Percentiles rank a stretch among this genome's conserved stretches.
These are phyloP conservation scores for Saraca asoca DNA, from an alignment of 331 rosid species.

Conservation along the genomic window DNA sequence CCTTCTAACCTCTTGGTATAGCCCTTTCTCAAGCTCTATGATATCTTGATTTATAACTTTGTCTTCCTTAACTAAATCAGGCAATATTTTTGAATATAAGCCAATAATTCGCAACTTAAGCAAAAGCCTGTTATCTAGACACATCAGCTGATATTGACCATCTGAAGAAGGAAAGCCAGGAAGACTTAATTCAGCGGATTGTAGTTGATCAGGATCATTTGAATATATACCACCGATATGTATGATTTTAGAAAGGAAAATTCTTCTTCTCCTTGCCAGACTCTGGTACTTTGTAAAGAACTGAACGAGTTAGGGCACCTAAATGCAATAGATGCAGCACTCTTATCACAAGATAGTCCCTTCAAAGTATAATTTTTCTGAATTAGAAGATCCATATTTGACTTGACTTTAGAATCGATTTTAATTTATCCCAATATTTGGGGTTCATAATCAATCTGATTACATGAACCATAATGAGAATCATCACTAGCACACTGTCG, in stretches of 20 bases:
- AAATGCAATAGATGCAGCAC: conserved; percentile 56
- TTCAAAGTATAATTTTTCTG: conserved; percentile 61
- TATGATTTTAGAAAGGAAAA: conserved; percentile 64
- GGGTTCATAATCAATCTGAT: conserved; percentile 72
- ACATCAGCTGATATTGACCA: conserved; percentile 75
- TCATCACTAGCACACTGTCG: conserved; percentile 80
- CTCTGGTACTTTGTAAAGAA: conserved; percentile 61
- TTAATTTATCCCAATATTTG: conserved; percentile 79
- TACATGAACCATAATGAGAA: conserved; percentile 92
- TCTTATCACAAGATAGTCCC: conserved; percentile 67
- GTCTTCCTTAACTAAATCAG: conserved; percentile 79
- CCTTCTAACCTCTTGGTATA: conserved; percentile 62
- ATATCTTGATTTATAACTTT: conserved; percentile 69
- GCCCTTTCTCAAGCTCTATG: conserved; percentile 63
- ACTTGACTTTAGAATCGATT: conserved; percentile 83
- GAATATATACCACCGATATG: conserved; percentile 64
- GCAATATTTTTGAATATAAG: conserved; percentile 80
- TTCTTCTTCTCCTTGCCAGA: conserved; percentile 73
- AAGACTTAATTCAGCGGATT: conserved; percentile 44
- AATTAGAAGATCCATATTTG: conserved; percentile 53
- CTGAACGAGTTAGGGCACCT: conserved; percentile 61
- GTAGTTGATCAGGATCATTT: conserved; percentile 65
- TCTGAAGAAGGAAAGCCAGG: conserved; percentile 59
- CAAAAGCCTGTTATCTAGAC: conserved; percentile 70
- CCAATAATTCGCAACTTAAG: conserved; percentile 90